Percentiles rank a stretch among this genome's conserved stretches.
Evolutionary conservation across 495 filamentous ascomycete genomes (phyloP).

Genomic region (Polyplosphaeria fusca): DNA sequence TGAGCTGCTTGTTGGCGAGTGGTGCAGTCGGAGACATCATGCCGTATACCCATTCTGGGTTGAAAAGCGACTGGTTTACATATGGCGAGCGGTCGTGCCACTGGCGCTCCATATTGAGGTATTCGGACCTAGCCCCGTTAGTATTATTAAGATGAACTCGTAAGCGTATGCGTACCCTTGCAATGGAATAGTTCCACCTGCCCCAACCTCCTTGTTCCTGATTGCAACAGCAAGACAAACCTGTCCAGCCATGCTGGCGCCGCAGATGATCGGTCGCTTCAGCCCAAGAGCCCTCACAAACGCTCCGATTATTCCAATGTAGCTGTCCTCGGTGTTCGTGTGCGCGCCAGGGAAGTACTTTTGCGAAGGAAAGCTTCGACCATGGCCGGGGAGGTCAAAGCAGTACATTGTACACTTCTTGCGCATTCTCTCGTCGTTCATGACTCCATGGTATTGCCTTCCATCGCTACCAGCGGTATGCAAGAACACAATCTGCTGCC

Average conservation of each 20-base stretch:
- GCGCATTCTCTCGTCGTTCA: slow-evolving; percentile 42
- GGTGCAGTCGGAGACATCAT: slow-evolving; percentile 44
- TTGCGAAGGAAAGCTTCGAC: slow-evolving; percentile 40
- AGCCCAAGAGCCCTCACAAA: slow-evolving; percentile 39
- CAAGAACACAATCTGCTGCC: slow-evolving; percentile 44
- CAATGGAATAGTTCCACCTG: slow-evolving; percentile 43
- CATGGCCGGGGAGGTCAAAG: slow-evolving; percentile 45
- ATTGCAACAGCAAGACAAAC: slow-evolving; percentile 44
- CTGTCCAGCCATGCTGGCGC: slow-evolving; percentile 47
- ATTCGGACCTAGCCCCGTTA: slow-evolving; percentile 28
- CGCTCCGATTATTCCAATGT: slow-evolving; percentile 42
- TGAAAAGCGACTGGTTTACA: slow-evolving; percentile 41
- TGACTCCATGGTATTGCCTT: slow-evolving; percentile 44
- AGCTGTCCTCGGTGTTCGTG: slow-evolving; percentile 44
- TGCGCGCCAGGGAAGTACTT: slow-evolving; percentile 39
- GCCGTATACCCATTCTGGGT: slow-evolving; percentile 47
- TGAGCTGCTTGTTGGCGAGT: slow-evolving; percentile 40
- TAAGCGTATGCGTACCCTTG: slow-evolving; percentile 35
- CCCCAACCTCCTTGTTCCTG: slow-evolving; percentile 39
- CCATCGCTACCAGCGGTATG: slow-evolving; percentile 44
- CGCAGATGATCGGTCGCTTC: slow-evolving; percentile 44
- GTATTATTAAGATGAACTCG: no score
- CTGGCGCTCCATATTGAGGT: slow-evolving; percentile 35
- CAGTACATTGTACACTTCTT: slow-evolving; percentile 42
- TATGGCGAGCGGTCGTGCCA: slow-evolving; percentile 36